Conservation (phyloP, 2,329 filamentous ascomycete genomes). For the Sporothrix mexicana region DNA sequence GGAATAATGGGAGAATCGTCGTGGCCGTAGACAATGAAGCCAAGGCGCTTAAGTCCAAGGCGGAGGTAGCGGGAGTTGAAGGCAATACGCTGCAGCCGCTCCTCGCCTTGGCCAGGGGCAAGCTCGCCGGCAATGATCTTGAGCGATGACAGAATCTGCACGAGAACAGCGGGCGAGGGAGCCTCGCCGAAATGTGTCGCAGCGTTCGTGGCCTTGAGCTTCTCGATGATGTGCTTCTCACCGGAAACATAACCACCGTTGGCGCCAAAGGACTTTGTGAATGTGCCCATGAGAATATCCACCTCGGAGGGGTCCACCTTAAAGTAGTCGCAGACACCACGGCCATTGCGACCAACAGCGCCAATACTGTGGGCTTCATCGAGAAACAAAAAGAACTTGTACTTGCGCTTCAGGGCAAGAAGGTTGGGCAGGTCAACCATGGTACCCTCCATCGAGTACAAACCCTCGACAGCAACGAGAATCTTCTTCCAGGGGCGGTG, state of each 20-base stretch:
- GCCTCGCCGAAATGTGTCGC: conserved; percentile 87
- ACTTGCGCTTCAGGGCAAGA: conserved; percentile 85
- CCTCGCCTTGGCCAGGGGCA: conserved; percentile 88
- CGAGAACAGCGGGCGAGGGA: conserved; percentile 83
- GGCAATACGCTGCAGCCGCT: conserved; percentile 91
- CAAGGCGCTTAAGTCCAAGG: conserved; percentile 92
- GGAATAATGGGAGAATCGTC: conserved; percentile 98
- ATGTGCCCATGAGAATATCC: conserved; percentile 96
- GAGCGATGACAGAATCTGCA: conserved; percentile 87
- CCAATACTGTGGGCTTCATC: conserved; percentile 97
- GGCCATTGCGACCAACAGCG: conserved; percentile 83
- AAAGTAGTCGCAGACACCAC: conserved; percentile 97
- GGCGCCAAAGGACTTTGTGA: conserved; percentile 98
- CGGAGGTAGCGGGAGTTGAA: conserved; percentile 99
- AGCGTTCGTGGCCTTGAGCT: conserved; percentile 83
- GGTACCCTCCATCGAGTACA: conserved; percentile 99
- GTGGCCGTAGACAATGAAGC: conserved; percentile 95
- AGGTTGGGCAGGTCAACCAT: conserved; percentile 97
- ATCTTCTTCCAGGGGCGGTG: conserved; percentile 99
- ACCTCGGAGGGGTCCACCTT: conserved; percentile 84
- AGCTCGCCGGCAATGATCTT: conserved; percentile 89
- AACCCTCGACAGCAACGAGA: conserved; percentile 89
- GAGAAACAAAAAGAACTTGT: conserved; percentile 95
- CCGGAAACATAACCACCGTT: conserved; percentile 95
- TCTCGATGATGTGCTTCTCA: conserved; percentile 89